Base-by-base conservation (phyloP, 805 yeast genomes). In the Yarrowia alimentaria region DNA sequence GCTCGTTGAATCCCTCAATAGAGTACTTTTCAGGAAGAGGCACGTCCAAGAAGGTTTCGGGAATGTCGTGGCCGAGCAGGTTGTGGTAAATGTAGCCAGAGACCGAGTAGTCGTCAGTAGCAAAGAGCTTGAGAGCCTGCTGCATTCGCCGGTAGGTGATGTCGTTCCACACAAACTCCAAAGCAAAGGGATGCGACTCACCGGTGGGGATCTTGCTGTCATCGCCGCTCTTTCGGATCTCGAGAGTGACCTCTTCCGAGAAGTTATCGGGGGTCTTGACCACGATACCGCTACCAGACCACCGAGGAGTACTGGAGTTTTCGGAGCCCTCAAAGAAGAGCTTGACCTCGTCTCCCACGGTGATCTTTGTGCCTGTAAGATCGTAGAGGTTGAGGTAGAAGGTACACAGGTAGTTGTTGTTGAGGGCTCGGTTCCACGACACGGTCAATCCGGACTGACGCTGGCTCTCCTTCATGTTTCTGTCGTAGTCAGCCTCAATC, bases 111-210 rank as follows among this genome's bases (percentile, higher is more conserved):
- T 80, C 75, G 48, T 80, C 76, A 7, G 79, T 68, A 3, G 96
- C 96, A 69, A 90, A 86, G 5, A 61, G 61, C 53, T 73, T 77
- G 67, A 90, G 68, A 0, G 96, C 93, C 16, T 70, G 68, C 68
- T 86, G 95, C 93, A 87, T 86, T 60, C 97, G 76, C 31, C 78
- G 81, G 62, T 82, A 89, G 1, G 95, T 72, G 2, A 82, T 80
- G 12, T 91, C 93, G 58, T 85, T 85, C 96, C 96, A 90, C 48
- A 85, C 86, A 62, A 87, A 84, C 59, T 86, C 91, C 0, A 90
- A 89, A 1, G 90, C 79, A 64, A 86, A 90, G 17, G 82, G 86
- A 4, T 78, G 73, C 1, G 76, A 74, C 29, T 76, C 62, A 54
- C 81, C 73, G 2, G 81, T 76, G 1, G 88, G 85, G 2, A 72